Evolutionary conservation across 1,284 basidiomycete species (phyloP).

Genomic region (Leucocoprinus gongylophorus): DNA sequence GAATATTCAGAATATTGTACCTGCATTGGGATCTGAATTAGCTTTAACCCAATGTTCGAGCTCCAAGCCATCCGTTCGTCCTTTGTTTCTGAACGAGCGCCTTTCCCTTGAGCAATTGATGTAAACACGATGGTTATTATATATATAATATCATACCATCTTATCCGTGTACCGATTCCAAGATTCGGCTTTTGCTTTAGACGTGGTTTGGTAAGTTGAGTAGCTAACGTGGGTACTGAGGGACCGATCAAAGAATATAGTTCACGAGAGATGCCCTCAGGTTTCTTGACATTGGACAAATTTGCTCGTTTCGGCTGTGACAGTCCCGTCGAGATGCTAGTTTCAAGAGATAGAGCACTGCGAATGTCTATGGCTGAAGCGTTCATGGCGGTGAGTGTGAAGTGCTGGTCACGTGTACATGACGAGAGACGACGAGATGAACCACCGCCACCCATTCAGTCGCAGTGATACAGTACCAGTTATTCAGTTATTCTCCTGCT

Average conservation of each 20-base stretch:
- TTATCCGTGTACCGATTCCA: conserved; percentile 51
- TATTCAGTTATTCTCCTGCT: too few species aligned
- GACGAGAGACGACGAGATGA: too few species aligned
- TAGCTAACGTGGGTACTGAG: conserved; percentile 76
- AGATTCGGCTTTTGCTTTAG: conserved; percentile 83
- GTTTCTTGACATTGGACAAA: conserved; percentile 41
- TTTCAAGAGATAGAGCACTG: conserved; percentile 64
- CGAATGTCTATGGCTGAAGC: conserved; percentile 76
- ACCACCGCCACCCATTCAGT: too few species aligned
- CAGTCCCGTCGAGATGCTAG: conserved; percentile 33
- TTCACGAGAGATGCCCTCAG: conserved; percentile 89
- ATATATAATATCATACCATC: conserved; percentile 43
- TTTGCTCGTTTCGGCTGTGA: conserved; percentile 30
- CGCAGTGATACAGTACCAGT: too few species aligned
- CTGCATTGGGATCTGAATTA: conserved; percentile 43
- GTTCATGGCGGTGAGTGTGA: conserved; percentile 37
- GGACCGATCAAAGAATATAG: conserved; percentile 92
- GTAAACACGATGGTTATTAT: neutral
- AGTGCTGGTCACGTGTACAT: conserved; percentile 20
- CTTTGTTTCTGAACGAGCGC: conserved; percentile 62
- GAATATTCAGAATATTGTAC: conserved; percentile 29
- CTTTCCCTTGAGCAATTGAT: conserved; percentile 57
- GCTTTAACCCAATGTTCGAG: conserved; percentile 70
- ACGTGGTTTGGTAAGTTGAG: conserved; percentile 71
- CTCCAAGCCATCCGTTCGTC: conserved; percentile 50